phyloP scores from a whole-genome alignment of 352 stramenopile genomes.

The Aphanomyces astaci region DNA sequence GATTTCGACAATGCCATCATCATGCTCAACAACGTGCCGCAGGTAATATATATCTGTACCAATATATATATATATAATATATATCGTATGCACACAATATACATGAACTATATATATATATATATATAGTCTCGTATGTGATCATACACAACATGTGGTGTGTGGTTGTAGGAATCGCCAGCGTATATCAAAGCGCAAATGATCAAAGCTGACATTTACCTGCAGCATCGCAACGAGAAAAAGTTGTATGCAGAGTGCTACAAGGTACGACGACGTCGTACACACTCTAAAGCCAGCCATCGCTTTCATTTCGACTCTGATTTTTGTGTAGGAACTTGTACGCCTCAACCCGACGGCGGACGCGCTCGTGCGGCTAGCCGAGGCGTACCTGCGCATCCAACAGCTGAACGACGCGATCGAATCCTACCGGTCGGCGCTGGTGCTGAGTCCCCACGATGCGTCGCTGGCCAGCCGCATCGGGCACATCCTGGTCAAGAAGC shows the following conservation, averaged over 20 bases:
- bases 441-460: slow-evolving; percentile 52
- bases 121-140: too few relatives aligned
- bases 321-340: slow-evolving; percentile 56
- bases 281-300: too few relatives aligned
- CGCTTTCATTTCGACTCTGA: background rate
- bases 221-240: slow-evolving; percentile 89
- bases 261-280: slow-evolving; percentile 39
- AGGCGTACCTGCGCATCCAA: slow-evolving; percentile 90
- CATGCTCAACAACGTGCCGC: slow-evolving; percentile 83
- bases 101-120: too few relatives aligned
- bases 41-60: background rate
- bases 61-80: background rate
- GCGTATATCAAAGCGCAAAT: slow-evolving; percentile 84
- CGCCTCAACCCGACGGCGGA: slow-evolving; percentile 58
- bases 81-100: too few relatives aligned
- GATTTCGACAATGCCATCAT: slow-evolving; percentile 86
- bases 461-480: slow-evolving; percentile 83
- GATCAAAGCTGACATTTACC: slow-evolving; percentile 90
- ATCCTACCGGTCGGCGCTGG: slow-evolving; percentile 53
- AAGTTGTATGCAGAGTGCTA: slow-evolving; percentile 83
- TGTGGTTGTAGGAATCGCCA: slow-evolving; percentile 34
- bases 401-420: slow-evolving; percentile 83
- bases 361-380: slow-evolving; percentile 80
- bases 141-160: background rate
- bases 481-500: slow-evolving; percentile 85